Evolutionary conservation across 106 monocot species (phyloP).

Genomic region (Platanthera guangdongensis): DNA sequence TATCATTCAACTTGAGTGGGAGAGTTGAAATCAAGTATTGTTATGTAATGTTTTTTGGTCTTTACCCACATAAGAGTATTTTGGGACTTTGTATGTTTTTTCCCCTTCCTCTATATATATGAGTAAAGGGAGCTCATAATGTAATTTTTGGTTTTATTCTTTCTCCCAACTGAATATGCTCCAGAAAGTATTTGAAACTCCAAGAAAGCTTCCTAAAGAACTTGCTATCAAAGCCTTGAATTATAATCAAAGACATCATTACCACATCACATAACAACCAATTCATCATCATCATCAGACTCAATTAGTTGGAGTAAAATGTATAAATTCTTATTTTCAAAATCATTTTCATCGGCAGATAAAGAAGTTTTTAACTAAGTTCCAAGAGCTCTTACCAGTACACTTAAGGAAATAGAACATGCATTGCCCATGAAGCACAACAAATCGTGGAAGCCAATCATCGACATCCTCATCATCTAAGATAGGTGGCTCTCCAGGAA

Average conservation of each 20-base stretch:
- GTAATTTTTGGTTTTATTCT: no score
- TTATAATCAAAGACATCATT: not conserved
- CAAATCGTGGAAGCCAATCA: conserved; percentile 93
- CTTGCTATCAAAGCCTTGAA: not conserved
- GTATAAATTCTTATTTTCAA: not conserved
- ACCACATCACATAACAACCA: no score
- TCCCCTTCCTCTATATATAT: no score
- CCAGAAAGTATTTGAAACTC: not conserved
- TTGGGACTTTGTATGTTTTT: no score
- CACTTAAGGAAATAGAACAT: conserved; percentile 74
- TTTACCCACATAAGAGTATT: not conserved
- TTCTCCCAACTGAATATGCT: no score
- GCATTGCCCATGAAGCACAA: conserved; percentile 74
- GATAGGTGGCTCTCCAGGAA: conserved; percentile 91
- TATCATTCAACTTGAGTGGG: no score
- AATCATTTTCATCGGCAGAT: not conserved
- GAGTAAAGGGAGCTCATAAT: no score
- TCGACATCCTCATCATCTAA: conserved; percentile 80
- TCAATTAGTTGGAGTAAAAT: not conserved
- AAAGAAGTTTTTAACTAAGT: not conserved
- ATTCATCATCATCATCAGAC: not conserved
- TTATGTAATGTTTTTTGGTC: no score
- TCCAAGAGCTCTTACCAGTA: conserved; percentile 45
- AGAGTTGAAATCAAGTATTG: no score
- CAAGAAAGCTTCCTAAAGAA: not conserved